Evolutionary conservation across 768 basidiomycete species (phyloP).

Genomic region (Termitomyces bulborhizus): DNA sequence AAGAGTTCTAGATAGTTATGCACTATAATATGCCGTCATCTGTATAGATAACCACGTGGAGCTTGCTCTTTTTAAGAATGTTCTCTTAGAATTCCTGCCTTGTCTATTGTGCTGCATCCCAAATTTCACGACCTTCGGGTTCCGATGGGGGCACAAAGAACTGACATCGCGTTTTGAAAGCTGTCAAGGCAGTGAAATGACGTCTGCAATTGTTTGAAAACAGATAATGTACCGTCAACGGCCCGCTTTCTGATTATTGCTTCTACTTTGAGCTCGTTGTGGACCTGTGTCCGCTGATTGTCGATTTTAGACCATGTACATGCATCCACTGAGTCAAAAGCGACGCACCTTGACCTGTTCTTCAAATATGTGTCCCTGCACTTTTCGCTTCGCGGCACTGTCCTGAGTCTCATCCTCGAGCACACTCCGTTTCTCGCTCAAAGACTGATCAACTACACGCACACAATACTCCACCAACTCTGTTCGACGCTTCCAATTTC

Average conservation of each 20-base stretch:
- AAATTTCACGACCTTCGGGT: slow-evolving; percentile 48
- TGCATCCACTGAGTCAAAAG: neutral
- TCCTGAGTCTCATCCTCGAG: slow-evolving; percentile 38
- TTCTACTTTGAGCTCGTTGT: slow-evolving; percentile 69
- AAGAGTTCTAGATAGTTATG: neutral
- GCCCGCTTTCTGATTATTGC: slow-evolving; percentile 65
- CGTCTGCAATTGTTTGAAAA: neutral
- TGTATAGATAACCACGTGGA: neutral
- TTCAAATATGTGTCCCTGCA: slow-evolving; percentile 52
- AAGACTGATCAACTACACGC: slow-evolving; percentile 57
- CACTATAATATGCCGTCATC: slow-evolving; percentile 11
- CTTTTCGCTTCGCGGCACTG: slow-evolving; percentile 39
- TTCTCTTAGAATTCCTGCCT: neutral
- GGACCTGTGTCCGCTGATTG: slow-evolving; percentile 63
- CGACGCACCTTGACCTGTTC: slow-evolving; percentile 62
- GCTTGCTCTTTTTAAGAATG: neutral
- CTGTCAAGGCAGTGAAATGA: slow-evolving; percentile 28
- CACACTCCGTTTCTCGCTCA: slow-evolving; percentile 46
- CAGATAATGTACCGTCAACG: slow-evolving; percentile 51
- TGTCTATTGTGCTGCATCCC: slow-evolving; percentile 33
- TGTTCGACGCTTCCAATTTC: slow-evolving; percentile 68
- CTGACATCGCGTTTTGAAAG: slow-evolving; percentile 72
- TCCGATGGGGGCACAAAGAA: slow-evolving; percentile 72
- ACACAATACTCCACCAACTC: slow-evolving; percentile 76
- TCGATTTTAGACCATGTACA: slow-evolving; percentile 1